A percentile compares a stretch with the other conserved stretches of the same genome.
phyloP scores from a whole-genome alignment of 768 basidiomycete species.

The Trichaptum fuscoviolaceum region DNA sequence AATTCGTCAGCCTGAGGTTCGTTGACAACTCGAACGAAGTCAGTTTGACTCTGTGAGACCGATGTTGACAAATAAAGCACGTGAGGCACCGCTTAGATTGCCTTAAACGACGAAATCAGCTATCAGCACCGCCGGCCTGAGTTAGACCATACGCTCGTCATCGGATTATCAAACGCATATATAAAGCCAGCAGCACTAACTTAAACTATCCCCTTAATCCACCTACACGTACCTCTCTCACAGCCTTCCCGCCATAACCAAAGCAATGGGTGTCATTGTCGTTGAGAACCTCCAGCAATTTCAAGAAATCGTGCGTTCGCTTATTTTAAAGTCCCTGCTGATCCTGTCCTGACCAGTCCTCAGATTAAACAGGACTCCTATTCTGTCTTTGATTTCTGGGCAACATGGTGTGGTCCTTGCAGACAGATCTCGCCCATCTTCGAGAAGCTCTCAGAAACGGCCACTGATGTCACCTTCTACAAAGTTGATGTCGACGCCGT shows the following conservation, averaged over 20 bases:
- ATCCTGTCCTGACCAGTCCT: neutral
- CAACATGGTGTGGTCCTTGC: conserved; percentile 75
- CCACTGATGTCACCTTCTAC: conserved; percentile 49
- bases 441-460: conserved; percentile 42
- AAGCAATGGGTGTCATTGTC: neutral
- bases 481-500: conserved; percentile 70
- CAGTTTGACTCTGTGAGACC: neutral
- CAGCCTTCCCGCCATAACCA: neutral
- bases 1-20: neutral
- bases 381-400: conserved; percentile 69
- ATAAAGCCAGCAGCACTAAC: neutral
- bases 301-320: conserved; percentile 36
- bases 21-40: neutral
- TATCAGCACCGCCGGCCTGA: neutral
- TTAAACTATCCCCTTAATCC: neutral
- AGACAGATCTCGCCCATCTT: conserved; percentile 59
- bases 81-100: neutral
- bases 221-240: neutral
- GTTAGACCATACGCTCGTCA: neutral
- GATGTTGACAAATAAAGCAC: neutral
- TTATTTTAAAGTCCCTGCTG: neutral
- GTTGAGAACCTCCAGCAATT: conserved; percentile 29
- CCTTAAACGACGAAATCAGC: neutral
- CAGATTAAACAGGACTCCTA: conserved; percentile 43
- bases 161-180: conserved; percentile 2